Conservation (phyloP, 2,329 filamentous ascomycete genomes). For the Xylaria sp. region DNA sequence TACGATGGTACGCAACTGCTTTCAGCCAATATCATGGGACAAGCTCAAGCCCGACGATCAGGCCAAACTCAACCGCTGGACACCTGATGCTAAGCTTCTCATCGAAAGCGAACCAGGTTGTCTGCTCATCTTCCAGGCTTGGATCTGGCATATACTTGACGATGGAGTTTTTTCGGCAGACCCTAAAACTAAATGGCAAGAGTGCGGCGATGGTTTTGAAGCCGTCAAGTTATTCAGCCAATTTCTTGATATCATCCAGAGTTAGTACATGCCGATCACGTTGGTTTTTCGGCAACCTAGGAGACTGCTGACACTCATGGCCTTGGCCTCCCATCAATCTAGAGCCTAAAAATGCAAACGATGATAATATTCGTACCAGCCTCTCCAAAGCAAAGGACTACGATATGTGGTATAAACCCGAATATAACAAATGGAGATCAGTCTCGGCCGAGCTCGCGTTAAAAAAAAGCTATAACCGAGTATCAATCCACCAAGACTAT, state of each 20-base stretch:
- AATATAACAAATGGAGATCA: slow-evolving; percentile 22
- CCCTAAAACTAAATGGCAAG: slow-evolving; percentile 20
- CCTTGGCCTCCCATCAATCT: slow-evolving; percentile 15
- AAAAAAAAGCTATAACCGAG: background rate
- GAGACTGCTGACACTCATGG: slow-evolving; percentile 12
- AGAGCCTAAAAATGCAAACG: slow-evolving; percentile 6
- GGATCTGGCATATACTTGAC: slow-evolving; percentile 23
- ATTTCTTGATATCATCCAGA: slow-evolving; percentile 17
- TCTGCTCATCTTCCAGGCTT: slow-evolving; percentile 14
- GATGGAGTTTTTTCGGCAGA: slow-evolving; percentile 16
- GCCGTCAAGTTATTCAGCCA: slow-evolving; percentile 21
- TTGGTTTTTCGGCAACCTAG: background rate
- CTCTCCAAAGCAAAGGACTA: slow-evolving; percentile 3
- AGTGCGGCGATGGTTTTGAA: slow-evolving; percentile 17
- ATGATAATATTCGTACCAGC: background rate
- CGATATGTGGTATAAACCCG: slow-evolving; percentile 5
- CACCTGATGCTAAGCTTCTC: slow-evolving; percentile 16
- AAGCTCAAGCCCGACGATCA: slow-evolving; percentile 16
- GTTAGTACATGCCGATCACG: slow-evolving; percentile 19
- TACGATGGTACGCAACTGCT: background rate
- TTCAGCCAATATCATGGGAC: slow-evolving; percentile 16
- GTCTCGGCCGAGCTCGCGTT: slow-evolving; percentile 7
- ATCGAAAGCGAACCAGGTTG: slow-evolving; percentile 20
- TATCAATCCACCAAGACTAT: background rate
- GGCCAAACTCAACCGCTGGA: slow-evolving; percentile 21